phyloP scores from a whole-genome alignment of 306 rosid species.

The Pachyrhizus erosus region DNA sequence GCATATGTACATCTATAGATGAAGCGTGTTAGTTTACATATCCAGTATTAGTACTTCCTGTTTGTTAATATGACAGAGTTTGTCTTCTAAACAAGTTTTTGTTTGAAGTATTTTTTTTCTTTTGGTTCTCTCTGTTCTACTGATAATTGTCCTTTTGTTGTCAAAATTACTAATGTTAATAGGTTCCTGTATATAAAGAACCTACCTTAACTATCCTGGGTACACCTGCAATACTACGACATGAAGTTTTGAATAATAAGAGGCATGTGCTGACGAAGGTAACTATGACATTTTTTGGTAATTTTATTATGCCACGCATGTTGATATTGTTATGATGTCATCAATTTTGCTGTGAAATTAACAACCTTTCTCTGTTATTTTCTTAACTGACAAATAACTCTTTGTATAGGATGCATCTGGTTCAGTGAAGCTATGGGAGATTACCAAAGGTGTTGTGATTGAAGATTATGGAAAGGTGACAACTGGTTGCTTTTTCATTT shows the following conservation, averaged over 20 bases:
- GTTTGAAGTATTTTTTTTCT: constrained; percentile 28
- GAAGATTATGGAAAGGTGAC: constrained; percentile 87
- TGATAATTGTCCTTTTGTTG: constrained; percentile 37
- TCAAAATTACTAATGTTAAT: constrained; percentile 25
- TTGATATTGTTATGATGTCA: not conserved
- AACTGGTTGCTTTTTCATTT: not conserved
- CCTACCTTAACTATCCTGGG: constrained; percentile 75
- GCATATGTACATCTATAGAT: constrained; percentile 30
- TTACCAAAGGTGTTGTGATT: constrained; percentile 78
- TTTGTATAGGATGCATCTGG: constrained; percentile 67
- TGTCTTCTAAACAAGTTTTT: constrained; percentile 32
- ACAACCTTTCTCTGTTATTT: constrained; percentile 1
- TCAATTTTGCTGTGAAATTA: not conserved
- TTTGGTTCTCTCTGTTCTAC: constrained; percentile 36
- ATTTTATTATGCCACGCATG: not conserved
- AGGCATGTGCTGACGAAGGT: constrained; percentile 91
- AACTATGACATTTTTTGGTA: constrained; percentile 34
- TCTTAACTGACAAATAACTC: constrained; percentile 34
- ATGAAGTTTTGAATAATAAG: constrained; percentile 82
- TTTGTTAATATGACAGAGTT: constrained; percentile 13
- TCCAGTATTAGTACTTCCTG: constrained; percentile 7
- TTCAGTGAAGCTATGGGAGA: constrained; percentile 89
- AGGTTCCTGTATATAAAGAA: constrained; percentile 84
- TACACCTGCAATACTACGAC: constrained; percentile 78
- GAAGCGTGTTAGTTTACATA: constrained; percentile 27